Conservation (phyloP, 2,329 filamentous ascomycete species). For the Bipolaris gigantea region DNA sequence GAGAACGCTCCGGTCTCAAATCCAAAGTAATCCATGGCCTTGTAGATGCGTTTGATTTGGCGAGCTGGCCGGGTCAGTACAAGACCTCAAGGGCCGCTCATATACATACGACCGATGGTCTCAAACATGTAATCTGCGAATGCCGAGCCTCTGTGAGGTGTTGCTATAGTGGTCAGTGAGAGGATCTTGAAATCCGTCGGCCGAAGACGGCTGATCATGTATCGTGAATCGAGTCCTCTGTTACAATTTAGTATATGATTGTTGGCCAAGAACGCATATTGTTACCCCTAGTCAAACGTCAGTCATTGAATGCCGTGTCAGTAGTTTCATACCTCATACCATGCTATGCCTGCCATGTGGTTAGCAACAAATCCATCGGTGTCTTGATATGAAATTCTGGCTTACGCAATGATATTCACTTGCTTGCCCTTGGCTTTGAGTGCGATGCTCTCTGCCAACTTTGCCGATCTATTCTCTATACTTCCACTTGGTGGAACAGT, state of each 20-base stretch:
- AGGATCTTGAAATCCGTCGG: slow-evolving; percentile 74
- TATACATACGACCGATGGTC: slow-evolving; percentile 57
- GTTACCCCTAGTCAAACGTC: slow-evolving; percentile 43
- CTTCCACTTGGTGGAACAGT: slow-evolving; percentile 61
- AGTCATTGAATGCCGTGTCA: slow-evolving; percentile 13
- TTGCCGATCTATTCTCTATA: slow-evolving; percentile 60
- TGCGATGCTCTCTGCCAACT: slow-evolving; percentile 57
- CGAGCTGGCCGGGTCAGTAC: slow-evolving; percentile 37
- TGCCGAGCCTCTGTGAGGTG: slow-evolving; percentile 62
- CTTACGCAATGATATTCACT: slow-evolving; percentile 67
- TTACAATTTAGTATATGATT: slow-evolving; percentile 17
- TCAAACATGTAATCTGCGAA: slow-evolving; percentile 65
- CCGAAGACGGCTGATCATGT: slow-evolving; percentile 63
- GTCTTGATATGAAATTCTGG: slow-evolving; percentile 6
- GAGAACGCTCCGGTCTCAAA: slow-evolving; percentile 63
- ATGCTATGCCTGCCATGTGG: slow-evolving; percentile 56
- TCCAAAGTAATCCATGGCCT: slow-evolving; percentile 56
- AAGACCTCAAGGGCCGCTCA: neutral
- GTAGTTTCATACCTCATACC: slow-evolving; percentile 27
- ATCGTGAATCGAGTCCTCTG: slow-evolving; percentile 64
- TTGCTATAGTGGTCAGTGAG: slow-evolving; percentile 65
- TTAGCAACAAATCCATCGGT: slow-evolving; percentile 15
- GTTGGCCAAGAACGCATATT: neutral
- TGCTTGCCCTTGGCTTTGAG: slow-evolving; percentile 57
- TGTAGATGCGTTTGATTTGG: slow-evolving; percentile 59